These are phyloP conservation scores for Asterionellopsis glacialis DNA, from an alignment of 108 stramenopile species.

Conservation along the genomic window DNA sequence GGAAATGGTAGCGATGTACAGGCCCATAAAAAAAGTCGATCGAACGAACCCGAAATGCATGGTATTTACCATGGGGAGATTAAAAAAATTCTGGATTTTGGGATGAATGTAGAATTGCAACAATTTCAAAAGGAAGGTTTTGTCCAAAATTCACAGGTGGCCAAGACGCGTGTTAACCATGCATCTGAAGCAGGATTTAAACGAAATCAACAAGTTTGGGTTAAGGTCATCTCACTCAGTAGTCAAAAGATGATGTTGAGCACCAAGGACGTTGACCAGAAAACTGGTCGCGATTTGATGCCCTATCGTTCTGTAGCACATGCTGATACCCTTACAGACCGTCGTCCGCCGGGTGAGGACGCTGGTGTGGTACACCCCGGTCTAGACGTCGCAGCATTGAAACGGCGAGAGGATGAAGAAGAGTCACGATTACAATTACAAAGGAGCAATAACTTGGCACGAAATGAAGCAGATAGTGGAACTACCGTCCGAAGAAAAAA, in stretches of 20 bases:
- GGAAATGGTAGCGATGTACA: constrained; percentile 13
- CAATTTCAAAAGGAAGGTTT: constrained; percentile 62
- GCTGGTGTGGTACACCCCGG: constrained; percentile 80
- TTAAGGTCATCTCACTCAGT: constrained; percentile 85
- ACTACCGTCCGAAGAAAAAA: constrained; percentile 56
- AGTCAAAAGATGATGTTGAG: constrained; percentile 68
- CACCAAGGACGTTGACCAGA: constrained; percentile 94
- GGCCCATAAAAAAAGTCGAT: constrained; percentile 14
- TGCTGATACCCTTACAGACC: constrained; percentile 1
- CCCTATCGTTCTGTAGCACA: constrained; percentile 62
- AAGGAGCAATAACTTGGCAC: constrained; percentile 8
- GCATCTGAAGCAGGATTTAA: constrained; percentile 58
- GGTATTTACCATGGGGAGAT: constrained; percentile 81
- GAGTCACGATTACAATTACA: constrained; percentile 34
- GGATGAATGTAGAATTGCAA: constrained; percentile 77
- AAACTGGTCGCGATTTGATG: constrained; percentile 85
- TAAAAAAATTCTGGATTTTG: constrained; percentile 87
- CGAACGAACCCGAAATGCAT: constrained; percentile 49
- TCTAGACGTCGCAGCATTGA: constrained; percentile 76
- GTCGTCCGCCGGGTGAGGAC: constrained; percentile 7
- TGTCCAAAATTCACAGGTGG: constrained; percentile 83
- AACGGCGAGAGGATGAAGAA: constrained; percentile 63
- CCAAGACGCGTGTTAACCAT: constrained; percentile 39
- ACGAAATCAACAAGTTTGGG: constrained; percentile 71
- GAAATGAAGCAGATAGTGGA: constrained; percentile 5